Conservation (phyloP, 176 grass and related monocot species). For the Triticum monococcum region DNA sequence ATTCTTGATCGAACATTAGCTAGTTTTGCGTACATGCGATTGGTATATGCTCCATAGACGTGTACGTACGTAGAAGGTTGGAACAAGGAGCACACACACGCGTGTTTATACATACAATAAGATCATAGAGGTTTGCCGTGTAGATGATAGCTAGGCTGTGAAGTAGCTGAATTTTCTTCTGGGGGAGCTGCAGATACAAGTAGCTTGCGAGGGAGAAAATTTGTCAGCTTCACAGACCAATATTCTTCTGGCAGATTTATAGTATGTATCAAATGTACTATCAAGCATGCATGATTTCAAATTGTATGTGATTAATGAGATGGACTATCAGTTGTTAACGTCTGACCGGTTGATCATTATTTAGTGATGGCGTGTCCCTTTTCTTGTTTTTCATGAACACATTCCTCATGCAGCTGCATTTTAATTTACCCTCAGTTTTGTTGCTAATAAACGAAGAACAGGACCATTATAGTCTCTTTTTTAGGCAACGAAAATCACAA, state of each 20-base stretch:
- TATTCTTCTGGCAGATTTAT: constrained; percentile 21
- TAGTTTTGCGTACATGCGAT: background rate
- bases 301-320: background rate
- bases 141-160: constrained; percentile 40
- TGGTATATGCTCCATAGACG: background rate
- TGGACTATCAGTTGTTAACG: background rate
- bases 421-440: background rate
- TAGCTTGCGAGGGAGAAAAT: constrained; percentile 65
- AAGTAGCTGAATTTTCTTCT: constrained; percentile 97
- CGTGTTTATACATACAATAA: constrained; percentile 14
- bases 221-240: constrained; percentile 77
- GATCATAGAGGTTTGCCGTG: constrained; percentile 16
- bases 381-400: background rate
- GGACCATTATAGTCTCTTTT: background rate
- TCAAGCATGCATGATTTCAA: constrained; percentile 11
- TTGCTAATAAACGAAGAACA: background rate
- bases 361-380: background rate
- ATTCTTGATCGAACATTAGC: constrained; percentile 20
- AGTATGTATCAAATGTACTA: background rate
- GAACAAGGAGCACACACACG: background rate
- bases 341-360: background rate
- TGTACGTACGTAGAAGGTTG: background rate
- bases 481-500: background rate
- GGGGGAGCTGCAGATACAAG: background rate
- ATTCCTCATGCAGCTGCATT: background rate